Percentiles rank a stretch among this genome's conserved stretches.
These are phyloP conservation scores for Curvularia sp. DNA, from an alignment of 2,329 filamentous ascomycete genomes.

Conservation along the genomic window DNA sequence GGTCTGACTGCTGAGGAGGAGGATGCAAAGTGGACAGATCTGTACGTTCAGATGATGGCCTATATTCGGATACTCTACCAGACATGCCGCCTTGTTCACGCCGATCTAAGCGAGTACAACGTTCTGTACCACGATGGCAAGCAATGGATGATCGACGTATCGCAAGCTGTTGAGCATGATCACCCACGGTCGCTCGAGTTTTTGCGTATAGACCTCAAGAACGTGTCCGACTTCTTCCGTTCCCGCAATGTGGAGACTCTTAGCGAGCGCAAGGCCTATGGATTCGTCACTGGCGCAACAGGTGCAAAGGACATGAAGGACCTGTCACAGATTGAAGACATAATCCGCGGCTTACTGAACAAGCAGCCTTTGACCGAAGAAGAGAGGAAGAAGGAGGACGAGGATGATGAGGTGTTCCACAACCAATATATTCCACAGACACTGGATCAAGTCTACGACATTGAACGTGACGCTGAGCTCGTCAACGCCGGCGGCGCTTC, in stretches of 20 bases:
- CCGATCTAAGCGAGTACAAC: constrained; percentile 98
- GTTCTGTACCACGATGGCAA: constrained; percentile 83
- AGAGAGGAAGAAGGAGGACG: constrained; percentile 66
- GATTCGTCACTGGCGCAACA: constrained; percentile 74
- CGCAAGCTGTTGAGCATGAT: constrained; percentile 95
- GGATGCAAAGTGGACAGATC: constrained; percentile 73
- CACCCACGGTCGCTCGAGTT: constrained; percentile 94
- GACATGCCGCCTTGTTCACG: constrained; percentile 88
- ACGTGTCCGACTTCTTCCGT: constrained; percentile 90
- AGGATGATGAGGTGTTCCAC: constrained; percentile 91
- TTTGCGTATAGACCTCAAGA: constrained; percentile 97
- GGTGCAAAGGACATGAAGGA: constrained; percentile 62
- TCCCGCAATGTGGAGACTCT: constrained; percentile 83
- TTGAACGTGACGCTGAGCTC: constrained; percentile 86
- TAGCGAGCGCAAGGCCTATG: constrained; percentile 79
- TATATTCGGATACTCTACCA: constrained; percentile 96
- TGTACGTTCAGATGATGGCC: constrained; percentile 84
- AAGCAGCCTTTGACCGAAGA: constrained; percentile 58
- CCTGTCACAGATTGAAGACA: constrained; percentile 66
- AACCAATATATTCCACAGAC: constrained; percentile 97
- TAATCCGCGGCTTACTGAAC: constrained; percentile 72
- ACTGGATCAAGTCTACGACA: constrained; percentile 93
- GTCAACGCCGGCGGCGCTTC: constrained; percentile 75
- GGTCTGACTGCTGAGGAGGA: constrained; percentile 64
- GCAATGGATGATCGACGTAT: constrained; percentile 96